A percentile compares a stretch with the other conserved stretches of the same genome.
Evolutionary conservation across 768 basidiomycete species (phyloP).

Genomic region (Tephrocybe rancida): DNA sequence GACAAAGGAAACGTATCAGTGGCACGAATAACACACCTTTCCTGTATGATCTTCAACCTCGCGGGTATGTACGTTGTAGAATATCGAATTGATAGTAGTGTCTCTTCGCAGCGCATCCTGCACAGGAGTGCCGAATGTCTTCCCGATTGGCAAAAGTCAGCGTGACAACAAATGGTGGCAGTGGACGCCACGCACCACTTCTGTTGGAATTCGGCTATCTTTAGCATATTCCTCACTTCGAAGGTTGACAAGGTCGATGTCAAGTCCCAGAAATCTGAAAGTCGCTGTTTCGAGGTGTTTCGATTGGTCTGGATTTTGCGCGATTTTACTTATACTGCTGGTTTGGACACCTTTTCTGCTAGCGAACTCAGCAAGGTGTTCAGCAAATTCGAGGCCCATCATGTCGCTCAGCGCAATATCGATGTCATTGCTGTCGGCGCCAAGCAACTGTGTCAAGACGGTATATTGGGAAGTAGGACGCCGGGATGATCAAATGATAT

Average conservation of each 20-base stretch:
- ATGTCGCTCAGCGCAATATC: conserved; percentile 89
- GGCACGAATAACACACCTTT: conserved; percentile 48
- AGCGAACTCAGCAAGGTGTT: conserved; percentile 69
- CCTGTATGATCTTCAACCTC: conserved; percentile 85
- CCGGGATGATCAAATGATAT: background rate
- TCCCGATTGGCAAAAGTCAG: background rate
- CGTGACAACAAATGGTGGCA: too few relatives aligned
- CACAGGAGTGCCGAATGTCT: conserved; percentile 91
- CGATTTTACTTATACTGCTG: conserved; percentile 77
- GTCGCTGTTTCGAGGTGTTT: conserved; percentile 98
- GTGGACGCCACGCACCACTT: conserved; percentile 59
- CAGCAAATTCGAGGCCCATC: conserved; percentile 90
- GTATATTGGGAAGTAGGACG: background rate
- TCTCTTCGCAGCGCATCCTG: conserved; percentile 92
- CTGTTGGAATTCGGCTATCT: conserved; percentile 86
- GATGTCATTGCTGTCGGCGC: conserved; percentile 83
- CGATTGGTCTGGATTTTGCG: conserved; percentile 94
- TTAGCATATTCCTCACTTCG: conserved; percentile 90
- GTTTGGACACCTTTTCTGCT: conserved; percentile 50
- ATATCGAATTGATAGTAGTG: conserved; percentile 93
- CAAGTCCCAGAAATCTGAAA: conserved; percentile 75
- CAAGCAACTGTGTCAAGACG: conserved; percentile 64
- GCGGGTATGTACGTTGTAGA: conserved; percentile 92
- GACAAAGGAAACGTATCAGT: conserved; percentile 10
- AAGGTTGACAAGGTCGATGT: conserved; percentile 93